phyloP scores from a whole-genome alignment of 23 red algal species.

The Gracilaria vermiculophylla region DNA sequence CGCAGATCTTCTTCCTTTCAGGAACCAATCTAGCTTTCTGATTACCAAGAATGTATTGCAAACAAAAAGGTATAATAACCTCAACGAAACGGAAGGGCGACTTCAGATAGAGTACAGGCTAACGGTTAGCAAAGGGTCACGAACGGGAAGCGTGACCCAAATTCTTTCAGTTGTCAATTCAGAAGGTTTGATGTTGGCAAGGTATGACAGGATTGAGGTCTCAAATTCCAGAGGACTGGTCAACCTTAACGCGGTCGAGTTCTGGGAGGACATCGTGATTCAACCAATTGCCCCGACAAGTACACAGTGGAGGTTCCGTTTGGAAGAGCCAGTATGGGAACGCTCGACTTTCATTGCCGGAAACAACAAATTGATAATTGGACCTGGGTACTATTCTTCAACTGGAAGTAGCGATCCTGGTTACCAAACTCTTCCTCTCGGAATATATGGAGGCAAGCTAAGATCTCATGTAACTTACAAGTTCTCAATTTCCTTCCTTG shows the following conservation, averaged over 20 bases:
- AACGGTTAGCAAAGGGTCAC: conserved; percentile 19
- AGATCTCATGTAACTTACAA: conserved; percentile 15
- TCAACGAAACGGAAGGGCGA: background rate
- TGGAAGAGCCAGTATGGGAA: conserved; percentile 41
- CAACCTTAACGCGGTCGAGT: conserved; percentile 31
- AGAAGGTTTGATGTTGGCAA: conserved; percentile 19
- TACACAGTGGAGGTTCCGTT: conserved; percentile 56
- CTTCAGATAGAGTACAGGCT: conserved; percentile 24
- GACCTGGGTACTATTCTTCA: conserved; percentile 35
- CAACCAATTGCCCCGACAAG: background rate
- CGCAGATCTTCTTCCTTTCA: conserved; percentile 25
- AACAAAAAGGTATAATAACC: background rate
- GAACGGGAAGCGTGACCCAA: conserved; percentile 13
- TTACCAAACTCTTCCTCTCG: conserved; percentile 28
- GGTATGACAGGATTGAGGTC: conserved; percentile 43
- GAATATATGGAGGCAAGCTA: conserved; percentile 28
- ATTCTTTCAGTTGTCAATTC: conserved; percentile 14
- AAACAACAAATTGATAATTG: conserved; percentile 30
- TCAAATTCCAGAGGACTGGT: conserved; percentile 15
- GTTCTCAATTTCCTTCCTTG: conserved; percentile 28
- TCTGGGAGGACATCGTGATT: conserved; percentile 68
- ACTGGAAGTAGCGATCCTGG: conserved; percentile 41
- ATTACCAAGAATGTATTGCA: conserved; percentile 12
- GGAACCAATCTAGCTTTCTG: background rate
- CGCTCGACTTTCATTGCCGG: conserved; percentile 31